phyloP scores from a whole-genome alignment of 139 green algal genomes.

The Micractinium sp. region DNA sequence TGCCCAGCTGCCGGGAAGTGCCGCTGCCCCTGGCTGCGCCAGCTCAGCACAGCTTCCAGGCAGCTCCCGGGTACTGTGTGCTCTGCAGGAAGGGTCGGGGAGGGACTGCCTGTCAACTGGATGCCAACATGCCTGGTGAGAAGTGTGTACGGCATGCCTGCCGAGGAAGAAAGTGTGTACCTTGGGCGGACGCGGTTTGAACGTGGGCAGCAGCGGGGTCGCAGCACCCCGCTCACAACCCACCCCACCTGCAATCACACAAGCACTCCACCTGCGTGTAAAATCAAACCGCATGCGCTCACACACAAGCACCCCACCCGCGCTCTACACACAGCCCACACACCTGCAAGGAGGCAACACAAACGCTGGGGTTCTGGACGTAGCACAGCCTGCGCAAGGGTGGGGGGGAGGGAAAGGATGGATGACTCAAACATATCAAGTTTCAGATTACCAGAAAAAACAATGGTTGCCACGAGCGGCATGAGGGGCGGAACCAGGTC shows the following conservation, averaged over 20 bases:
- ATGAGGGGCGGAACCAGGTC: too few relatives aligned
- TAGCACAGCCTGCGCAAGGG: slow-evolving; percentile 36
- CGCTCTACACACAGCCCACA: background rate
- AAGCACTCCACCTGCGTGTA: too few relatives aligned
- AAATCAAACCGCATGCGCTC: too few relatives aligned
- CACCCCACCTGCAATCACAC: too few relatives aligned
- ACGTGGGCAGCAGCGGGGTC: too few relatives aligned
- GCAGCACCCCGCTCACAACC: too few relatives aligned
- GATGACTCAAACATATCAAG: background rate
- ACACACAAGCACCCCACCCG: too few relatives aligned
- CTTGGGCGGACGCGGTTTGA: background rate
- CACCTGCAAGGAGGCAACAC: slow-evolving; percentile 8
- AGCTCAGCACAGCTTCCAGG: slow-evolving; percentile 35
- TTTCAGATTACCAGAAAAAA: too few relatives aligned
- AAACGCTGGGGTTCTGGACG: background rate
- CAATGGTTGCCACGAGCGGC: too few relatives aligned
- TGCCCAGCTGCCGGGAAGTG: background rate
- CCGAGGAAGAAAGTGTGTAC: background rate
- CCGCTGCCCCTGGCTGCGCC: background rate
- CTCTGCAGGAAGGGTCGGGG: background rate
- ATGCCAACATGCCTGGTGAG: background rate
- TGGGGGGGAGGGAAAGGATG: background rate
- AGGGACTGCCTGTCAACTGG: background rate
- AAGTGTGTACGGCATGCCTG: too few relatives aligned
- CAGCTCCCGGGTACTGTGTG: background rate